These are phyloP conservation scores for Aspergillus cavernicola DNA, from an alignment of 495 filamentous ascomycete genomes.

Conservation along the genomic window DNA sequence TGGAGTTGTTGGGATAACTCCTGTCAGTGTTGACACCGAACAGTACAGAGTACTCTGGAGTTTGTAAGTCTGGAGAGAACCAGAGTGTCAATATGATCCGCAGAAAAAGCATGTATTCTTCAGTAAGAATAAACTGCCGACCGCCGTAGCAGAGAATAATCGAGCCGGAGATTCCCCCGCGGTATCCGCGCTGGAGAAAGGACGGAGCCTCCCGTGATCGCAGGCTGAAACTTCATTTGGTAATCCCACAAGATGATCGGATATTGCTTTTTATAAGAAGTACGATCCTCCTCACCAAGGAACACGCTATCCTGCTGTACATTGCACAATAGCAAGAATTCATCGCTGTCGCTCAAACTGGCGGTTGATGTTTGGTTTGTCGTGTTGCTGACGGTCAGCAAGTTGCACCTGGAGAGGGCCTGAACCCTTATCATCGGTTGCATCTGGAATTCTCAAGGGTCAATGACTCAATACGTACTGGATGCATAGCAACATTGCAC, in stretches of 20 bases:
- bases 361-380: neutral
- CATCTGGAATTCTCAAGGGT: neutral
- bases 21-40: neutral
- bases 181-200: neutral
- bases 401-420: neutral
- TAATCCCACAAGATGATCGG: slow-evolving; percentile 1
- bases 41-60: no score
- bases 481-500: neutral
- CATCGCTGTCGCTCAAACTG: no score
- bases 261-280: slow-evolving; percentile 2
- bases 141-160: neutral
- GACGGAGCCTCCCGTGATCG: neutral
- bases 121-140: neutral
- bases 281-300: neutral
- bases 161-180: neutral
- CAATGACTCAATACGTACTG: neutral
- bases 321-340: no score
- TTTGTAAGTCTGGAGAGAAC: no score
- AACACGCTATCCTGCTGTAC: no score
- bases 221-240: neutral
- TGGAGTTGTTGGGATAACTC: neutral
- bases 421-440: slow-evolving; percentile 5
- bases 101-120: neutral
- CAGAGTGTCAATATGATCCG: neutral
- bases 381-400: slow-evolving; percentile 5